Percentiles rank a stretch among this genome's conserved stretches.
phyloP scores from a whole-genome alignment of 2,329 filamentous ascomycete species.

The Penicillium sp. region DNA sequence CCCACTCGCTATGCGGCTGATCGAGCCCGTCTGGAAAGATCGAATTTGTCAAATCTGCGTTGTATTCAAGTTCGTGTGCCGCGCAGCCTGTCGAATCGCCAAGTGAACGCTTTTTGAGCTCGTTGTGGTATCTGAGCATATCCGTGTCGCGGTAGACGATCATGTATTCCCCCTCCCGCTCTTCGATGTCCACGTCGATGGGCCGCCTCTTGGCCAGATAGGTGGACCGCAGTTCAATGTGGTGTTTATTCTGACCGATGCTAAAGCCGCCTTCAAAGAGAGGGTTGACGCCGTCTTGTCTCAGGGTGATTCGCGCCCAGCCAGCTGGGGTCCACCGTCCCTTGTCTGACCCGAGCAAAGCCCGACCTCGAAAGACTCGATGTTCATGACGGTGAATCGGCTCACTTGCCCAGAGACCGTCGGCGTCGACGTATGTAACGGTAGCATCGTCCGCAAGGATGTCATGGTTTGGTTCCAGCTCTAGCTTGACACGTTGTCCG shows the following conservation, averaged over 20 bases:
- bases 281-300: constrained; percentile 67
- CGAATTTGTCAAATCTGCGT: constrained; percentile 65
- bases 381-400: constrained; percentile 66
- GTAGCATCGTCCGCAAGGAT: constrained; percentile 71
- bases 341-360: constrained; percentile 61
- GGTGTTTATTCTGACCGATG: constrained; percentile 74
- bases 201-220: constrained; percentile 67
- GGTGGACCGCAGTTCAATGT: constrained; percentile 69
- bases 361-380: constrained; percentile 74
- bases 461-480: constrained; percentile 85
- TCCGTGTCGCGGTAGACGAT: constrained; percentile 90
- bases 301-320: constrained; percentile 77
- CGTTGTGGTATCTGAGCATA: constrained; percentile 52
- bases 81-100: constrained; percentile 53
- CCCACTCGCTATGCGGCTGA: constrained; percentile 50
- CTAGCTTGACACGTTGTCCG: constrained; percentile 66
- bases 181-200: constrained; percentile 61
- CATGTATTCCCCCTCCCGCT: constrained; percentile 67
- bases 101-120: constrained; percentile 56
- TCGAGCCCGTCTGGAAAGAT: constrained; percentile 52
- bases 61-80: constrained; percentile 74
- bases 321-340: constrained; percentile 73
- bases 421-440: constrained; percentile 63
- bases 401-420: constrained; percentile 67
- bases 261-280: constrained; percentile 88